A percentile compares a stretch with the other conserved stretches of the same genome.
Conservation (phyloP, 306 rosid genomes). For the Psophocarpus tetragonolobus region DNA sequence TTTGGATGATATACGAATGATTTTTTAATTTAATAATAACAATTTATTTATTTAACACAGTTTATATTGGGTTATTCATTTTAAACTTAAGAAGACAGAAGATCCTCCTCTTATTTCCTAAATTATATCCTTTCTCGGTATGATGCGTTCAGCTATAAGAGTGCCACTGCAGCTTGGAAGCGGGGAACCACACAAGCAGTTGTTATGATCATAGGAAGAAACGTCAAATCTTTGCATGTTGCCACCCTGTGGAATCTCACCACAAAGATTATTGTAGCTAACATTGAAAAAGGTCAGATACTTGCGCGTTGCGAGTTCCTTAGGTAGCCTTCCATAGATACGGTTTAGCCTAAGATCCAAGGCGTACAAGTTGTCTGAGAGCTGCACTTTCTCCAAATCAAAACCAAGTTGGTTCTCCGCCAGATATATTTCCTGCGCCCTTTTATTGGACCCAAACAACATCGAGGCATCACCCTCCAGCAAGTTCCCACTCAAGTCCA, state of each 20-base stretch:
- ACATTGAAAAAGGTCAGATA: constrained; percentile 22
- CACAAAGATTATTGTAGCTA: constrained; percentile 35
- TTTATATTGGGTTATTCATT: no score
- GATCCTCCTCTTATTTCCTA: no score
- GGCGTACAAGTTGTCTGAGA: constrained; percentile 1
- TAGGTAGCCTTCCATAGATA: constrained; percentile 29
- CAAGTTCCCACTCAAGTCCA: constrained; percentile 19
- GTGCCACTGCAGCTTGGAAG: constrained; percentile 26
- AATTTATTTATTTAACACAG: no score
- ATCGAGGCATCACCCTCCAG: constrained; percentile 41
- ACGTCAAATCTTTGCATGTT: constrained; percentile 29
- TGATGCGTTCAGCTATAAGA: no score
- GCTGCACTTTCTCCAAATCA: constrained; percentile 29
- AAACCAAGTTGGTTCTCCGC: constrained; percentile 12
- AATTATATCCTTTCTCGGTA: no score
- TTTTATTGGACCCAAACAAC: constrained; percentile 26
- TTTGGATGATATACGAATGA: no score
- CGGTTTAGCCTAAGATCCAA: constrained; percentile 32
- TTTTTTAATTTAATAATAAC: no score
- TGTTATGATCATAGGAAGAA: constrained; percentile 15
- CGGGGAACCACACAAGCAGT: constrained; percentile 39
- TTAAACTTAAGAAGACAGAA: no score
- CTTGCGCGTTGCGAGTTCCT: constrained; percentile 9
- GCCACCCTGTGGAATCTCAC: constrained; percentile 37
- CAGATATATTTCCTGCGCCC: constrained; percentile 17